Conservation (phyloP, 2,329 filamentous ascomycete species). For the Fusarium austroafricanum region DNA sequence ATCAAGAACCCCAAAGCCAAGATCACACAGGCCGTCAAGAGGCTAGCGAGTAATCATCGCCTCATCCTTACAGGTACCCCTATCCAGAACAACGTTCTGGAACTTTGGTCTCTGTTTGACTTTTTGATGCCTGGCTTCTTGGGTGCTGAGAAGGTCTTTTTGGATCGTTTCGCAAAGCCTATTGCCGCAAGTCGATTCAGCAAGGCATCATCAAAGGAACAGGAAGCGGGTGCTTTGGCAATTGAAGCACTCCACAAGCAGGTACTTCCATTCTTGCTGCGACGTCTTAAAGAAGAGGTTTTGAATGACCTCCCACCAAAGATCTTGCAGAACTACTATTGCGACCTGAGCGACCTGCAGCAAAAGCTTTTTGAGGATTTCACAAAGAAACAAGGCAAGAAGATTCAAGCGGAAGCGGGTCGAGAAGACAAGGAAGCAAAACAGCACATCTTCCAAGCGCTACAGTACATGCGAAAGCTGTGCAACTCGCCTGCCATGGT, state of each 20-base stretch:
- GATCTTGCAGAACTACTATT: slow-evolving; percentile 99
- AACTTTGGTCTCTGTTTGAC: slow-evolving; percentile 97
- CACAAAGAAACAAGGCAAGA: slow-evolving; percentile 90
- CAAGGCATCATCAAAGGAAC: slow-evolving; percentile 98
- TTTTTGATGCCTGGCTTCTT: slow-evolving; percentile 99
- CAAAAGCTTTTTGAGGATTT: slow-evolving; percentile 97
- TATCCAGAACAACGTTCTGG: slow-evolving; percentile 97
- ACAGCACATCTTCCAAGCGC: slow-evolving; percentile 97
- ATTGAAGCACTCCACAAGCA: slow-evolving; percentile 99
- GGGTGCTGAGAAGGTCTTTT: slow-evolving; percentile 93
- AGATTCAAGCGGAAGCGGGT: slow-evolving; percentile 84
- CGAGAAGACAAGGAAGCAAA: slow-evolving; percentile 92
- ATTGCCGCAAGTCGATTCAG: slow-evolving; percentile 94
- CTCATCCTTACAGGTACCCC: slow-evolving; percentile 96
- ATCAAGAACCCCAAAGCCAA: slow-evolving; percentile 99
- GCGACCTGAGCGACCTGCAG: slow-evolving; percentile 94
- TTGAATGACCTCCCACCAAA: slow-evolving; percentile 96
- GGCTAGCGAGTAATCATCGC: slow-evolving; percentile 88
- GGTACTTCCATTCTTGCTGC: slow-evolving; percentile 93
- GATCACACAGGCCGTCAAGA: slow-evolving; percentile 92
- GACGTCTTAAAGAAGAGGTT: slow-evolving; percentile 97
- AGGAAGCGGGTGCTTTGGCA: slow-evolving; percentile 94
- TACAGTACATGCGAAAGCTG: slow-evolving; percentile 99
- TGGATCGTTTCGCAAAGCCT: slow-evolving; percentile 93
- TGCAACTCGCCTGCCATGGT: slow-evolving; percentile 98